phyloP scores from a whole-genome alignment of 2,329 filamentous ascomycete species.

The Penicillium hordei region DNA sequence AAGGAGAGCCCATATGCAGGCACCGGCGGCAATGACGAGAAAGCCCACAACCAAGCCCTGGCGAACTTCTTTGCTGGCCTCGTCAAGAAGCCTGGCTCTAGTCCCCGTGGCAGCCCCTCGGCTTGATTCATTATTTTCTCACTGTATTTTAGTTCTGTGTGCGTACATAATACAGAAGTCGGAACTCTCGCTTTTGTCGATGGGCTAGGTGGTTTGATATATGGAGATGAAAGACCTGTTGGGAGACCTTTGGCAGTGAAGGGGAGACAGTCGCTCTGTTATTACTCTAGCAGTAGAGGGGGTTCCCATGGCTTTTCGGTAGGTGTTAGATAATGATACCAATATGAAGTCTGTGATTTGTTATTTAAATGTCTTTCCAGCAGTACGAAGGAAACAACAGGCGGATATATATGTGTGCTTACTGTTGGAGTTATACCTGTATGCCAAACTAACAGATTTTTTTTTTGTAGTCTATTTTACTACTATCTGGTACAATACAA shows the following conservation, averaged over 20 bases:
- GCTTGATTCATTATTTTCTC: constrained; percentile 20
- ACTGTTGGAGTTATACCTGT: neutral
- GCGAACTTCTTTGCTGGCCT: constrained; percentile 61
- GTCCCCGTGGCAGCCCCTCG: constrained; percentile 41
- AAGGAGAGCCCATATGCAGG: constrained; percentile 34
- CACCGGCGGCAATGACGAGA: constrained; percentile 41
- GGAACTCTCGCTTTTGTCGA: constrained; percentile 8
- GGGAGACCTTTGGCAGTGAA: neutral
- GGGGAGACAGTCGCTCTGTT: constrained; percentile 8
- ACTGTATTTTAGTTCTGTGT: constrained; percentile 28
- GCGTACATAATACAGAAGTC: constrained; percentile 26
- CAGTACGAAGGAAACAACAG: neutral
- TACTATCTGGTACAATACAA: neutral
- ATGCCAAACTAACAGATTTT: neutral
- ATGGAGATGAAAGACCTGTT: constrained; percentile 4
- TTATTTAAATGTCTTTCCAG: neutral
- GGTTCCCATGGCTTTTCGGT: constrained; percentile 25
- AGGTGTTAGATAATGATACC: constrained; percentile 32
- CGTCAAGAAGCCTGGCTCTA: constrained; percentile 51
- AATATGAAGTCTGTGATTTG: constrained; percentile 25
- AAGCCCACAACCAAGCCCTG: constrained; percentile 59
- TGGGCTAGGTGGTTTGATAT: constrained; percentile 10
- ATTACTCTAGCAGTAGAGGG: constrained; percentile 14
- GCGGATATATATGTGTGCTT: neutral
- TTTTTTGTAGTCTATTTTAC: neutral